These are phyloP conservation scores for Streptanthus diversifolius DNA, from an alignment of 345 rosid genomes.

Conservation along the genomic window DNA sequence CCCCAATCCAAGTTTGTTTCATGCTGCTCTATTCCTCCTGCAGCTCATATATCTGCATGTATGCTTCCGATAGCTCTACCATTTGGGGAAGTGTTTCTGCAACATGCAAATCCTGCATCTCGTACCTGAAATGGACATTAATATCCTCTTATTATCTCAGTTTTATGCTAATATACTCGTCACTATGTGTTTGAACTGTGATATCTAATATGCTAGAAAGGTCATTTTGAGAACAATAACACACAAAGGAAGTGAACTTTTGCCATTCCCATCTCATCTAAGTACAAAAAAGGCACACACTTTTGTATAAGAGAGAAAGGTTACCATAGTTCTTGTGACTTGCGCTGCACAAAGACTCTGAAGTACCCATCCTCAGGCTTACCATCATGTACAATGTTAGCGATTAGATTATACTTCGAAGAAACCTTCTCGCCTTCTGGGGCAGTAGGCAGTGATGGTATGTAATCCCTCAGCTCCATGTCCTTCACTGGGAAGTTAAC, in stretches of 20 bases:
- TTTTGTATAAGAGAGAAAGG: neutral
- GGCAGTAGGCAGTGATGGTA: conserved; percentile 73
- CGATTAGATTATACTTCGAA: conserved; percentile 86
- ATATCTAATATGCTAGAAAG: neutral
- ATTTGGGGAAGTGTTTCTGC: conserved; percentile 97
- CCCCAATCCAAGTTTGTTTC: conserved; percentile 5
- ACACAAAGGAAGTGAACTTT: neutral
- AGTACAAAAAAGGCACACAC: neutral
- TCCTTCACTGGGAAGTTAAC: conserved; percentile 98
- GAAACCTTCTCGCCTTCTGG: conserved; percentile 55
- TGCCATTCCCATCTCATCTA: neutral
- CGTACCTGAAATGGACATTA: conserved; percentile 61
- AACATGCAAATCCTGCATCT: conserved; percentile 97
- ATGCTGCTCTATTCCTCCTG: conserved; percentile 34
- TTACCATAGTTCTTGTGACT: conserved; percentile 92
- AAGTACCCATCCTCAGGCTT: conserved; percentile 91
- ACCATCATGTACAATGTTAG: conserved; percentile 95
- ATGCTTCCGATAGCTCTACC: conserved; percentile 95
- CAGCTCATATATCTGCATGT: conserved; percentile 97
- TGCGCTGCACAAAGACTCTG: conserved; percentile 95
- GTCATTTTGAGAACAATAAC: neutral
- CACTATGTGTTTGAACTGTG: neutral
- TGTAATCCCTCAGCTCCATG: conserved; percentile 66
- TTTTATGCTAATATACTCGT: neutral
- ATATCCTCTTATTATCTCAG: neutral